Evolutionary conservation across 441 rosid species (phyloP).

Genomic region (Biscutella auriculata): DNA sequence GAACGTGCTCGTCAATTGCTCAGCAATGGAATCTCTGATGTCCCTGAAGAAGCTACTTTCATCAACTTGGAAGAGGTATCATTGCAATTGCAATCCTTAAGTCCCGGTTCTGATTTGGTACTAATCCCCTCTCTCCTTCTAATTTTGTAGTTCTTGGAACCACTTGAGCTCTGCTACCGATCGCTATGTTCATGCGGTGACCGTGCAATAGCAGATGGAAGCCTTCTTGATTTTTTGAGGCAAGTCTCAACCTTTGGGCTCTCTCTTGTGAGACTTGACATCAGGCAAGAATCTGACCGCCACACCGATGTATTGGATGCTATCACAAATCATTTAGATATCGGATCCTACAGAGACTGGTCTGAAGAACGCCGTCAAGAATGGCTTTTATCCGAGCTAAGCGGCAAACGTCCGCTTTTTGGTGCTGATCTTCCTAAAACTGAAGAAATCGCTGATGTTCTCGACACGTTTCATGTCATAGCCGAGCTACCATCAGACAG

Average conservation of each 20-base stretch:
- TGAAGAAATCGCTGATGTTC: slow-evolving; percentile 79
- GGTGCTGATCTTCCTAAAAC: slow-evolving; percentile 83
- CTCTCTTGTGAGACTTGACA: slow-evolving; percentile 83
- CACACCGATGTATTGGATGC: slow-evolving; percentile 90
- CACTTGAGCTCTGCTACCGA: slow-evolving; percentile 81
- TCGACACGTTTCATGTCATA: slow-evolving; percentile 72
- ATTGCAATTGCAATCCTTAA: neutral
- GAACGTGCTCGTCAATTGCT: slow-evolving; percentile 77
- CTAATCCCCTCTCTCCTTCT: slow-evolving; percentile 4
- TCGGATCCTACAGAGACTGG: slow-evolving; percentile 89
- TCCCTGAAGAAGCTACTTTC: slow-evolving; percentile 74
- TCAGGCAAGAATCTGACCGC: slow-evolving; percentile 90
- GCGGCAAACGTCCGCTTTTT: slow-evolving; percentile 80
- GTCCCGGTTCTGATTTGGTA: neutral
- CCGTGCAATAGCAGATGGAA: slow-evolving; percentile 87
- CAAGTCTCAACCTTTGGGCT: slow-evolving; percentile 96
- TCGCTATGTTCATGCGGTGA: slow-evolving; percentile 81
- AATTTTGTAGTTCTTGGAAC: slow-evolving; percentile 68
- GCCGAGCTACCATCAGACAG: slow-evolving; percentile 78
- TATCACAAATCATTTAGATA: slow-evolving; percentile 65
- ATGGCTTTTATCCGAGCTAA: slow-evolving; percentile 83
- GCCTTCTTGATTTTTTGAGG: slow-evolving; percentile 88
- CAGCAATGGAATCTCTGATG: slow-evolving; percentile 57
- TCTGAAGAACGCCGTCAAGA: slow-evolving; percentile 73
- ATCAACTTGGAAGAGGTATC: slow-evolving; percentile 62